Base-by-base conservation (phyloP, 805 yeast species). In the Metschnikowia cubensis region DNA sequence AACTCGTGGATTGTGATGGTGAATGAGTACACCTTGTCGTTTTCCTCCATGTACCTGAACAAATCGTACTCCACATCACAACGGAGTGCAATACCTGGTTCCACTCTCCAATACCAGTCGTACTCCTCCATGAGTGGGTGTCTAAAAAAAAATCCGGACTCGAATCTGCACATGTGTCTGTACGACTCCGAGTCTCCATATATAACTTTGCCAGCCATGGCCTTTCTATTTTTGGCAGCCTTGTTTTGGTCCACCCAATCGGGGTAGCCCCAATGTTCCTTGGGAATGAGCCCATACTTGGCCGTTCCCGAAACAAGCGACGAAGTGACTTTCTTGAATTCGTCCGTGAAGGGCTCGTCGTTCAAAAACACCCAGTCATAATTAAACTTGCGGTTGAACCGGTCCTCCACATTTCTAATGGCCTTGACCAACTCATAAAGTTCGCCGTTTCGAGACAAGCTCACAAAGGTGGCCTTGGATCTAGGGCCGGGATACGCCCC, bases 301-400 rank as follows among this genome's bases (percentile, higher is more conserved):
- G 91, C 83, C 6, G 66, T 76, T 56, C 98, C 98, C 33, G 91
- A 82, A 14, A 84, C 83, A 61, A 89, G 69, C 11, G 86, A 77
- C 1, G 79, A 55, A 13, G 96, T 87, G 29, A 81, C 77, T 25
- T 71, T 69, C 60, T 81, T 88, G 68, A 94, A 92, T 59, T 89
- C 94, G 2, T 88, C 90, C 46, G 81, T 75, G 70, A 92, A 94
- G 43, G 79, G 85, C 50, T 84, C 89, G 65, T 92, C 97, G 67
- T 92, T 92, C 60, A 92, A 75, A 67, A 92, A 94, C 25, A 90
- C 94, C 97, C 98, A 92, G 59, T 95, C 97, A 64, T 92, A 92
- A 55, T 87, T 77, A 71, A 71, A 91, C 43, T 87, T 77, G 15
- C 71, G 65, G 74, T 92, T 92, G 76, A 94, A 92, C 55, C 97